These are phyloP conservation scores for Eremothecium gossypii DNA, from an alignment of 1,139 yeast genomes.

Conservation along the genomic window DNA sequence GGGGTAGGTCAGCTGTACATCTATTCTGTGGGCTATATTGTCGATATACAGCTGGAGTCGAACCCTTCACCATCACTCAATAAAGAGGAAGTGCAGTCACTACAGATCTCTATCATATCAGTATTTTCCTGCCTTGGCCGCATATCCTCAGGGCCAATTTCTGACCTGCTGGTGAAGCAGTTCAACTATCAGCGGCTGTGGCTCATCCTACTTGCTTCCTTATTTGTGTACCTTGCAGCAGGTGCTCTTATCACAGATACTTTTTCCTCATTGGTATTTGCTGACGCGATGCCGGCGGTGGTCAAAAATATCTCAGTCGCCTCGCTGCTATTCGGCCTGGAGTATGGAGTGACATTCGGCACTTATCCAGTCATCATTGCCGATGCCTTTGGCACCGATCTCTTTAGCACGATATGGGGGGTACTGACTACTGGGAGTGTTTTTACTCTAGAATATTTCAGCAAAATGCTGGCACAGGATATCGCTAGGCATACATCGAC, in stretches of 20 bases:
- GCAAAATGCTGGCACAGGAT: conserved; percentile 35
- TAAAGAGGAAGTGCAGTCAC: conserved; percentile 45
- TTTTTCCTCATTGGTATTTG: neutral
- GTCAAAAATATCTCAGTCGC: conserved; percentile 38
- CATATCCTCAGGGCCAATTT: conserved; percentile 56
- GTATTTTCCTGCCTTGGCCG: conserved; percentile 60
- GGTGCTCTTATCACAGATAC: conserved; percentile 30
- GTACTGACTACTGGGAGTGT: conserved; percentile 51
- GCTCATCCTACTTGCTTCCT: conserved; percentile 49
- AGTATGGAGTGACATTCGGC: conserved; percentile 78
- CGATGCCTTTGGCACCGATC: conserved; percentile 63
- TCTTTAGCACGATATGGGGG: conserved; percentile 80
- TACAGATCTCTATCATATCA: conserved; percentile 67
- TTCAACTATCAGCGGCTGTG: conserved; percentile 55
- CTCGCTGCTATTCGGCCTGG: conserved; percentile 57
- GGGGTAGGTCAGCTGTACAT: conserved; percentile 76
- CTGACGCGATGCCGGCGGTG: conserved; percentile 17
- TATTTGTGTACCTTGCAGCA: conserved; percentile 40
- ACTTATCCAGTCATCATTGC: conserved; percentile 73
- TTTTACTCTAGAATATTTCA: conserved; percentile 32
- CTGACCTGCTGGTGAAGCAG: conserved; percentile 48
- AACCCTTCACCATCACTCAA: conserved; percentile 18
- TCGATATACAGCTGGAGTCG: conserved; percentile 42
- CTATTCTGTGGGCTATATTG: conserved; percentile 62
- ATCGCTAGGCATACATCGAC: conserved; percentile 28